Conservation (phyloP, 116 monocot genomes). For the Papilionanthe hybrid region DNA sequence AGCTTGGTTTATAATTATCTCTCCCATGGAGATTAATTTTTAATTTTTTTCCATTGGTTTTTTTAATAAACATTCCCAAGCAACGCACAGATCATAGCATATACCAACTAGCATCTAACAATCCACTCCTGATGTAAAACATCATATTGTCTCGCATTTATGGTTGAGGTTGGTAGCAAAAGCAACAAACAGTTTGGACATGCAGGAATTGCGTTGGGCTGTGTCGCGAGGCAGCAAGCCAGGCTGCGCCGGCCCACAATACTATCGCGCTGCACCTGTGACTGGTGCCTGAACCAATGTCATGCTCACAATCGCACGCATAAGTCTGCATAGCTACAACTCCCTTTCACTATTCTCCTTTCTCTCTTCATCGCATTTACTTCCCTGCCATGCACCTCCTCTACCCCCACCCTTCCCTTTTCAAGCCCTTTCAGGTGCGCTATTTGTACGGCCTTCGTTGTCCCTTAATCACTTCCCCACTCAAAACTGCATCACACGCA, state of each 20-base stretch:
- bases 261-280: neutral
- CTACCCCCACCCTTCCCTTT: neutral
- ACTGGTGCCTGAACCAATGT: conserved; percentile 7
- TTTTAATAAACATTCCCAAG: too few species aligned
- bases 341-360: neutral
- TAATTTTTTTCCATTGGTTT: too few species aligned
- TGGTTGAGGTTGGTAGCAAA: neutral
- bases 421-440: conserved; percentile 4
- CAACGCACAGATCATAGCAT: too few species aligned
- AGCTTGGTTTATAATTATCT: too few species aligned
- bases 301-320: conserved; percentile 47
- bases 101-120: too few species aligned
- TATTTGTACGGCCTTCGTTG: neutral
- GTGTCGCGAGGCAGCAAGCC: conserved; percentile 24
- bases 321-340: conserved; percentile 35
- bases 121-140: too few species aligned
- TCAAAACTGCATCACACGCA: neutral
- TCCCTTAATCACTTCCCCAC: neutral
- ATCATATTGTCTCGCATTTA: neutral
- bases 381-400: conserved; percentile 6
- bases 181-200: conserved; percentile 1
- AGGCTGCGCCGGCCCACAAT: neutral
- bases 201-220: conserved; percentile 16
- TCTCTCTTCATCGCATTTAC: neutral
- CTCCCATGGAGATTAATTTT: too few species aligned